A percentile compares a stretch with the other conserved stretches of the same genome.
Evolutionary conservation across 768 basidiomycete species (phyloP).

Genomic region (Boletellus sp.): DNA sequence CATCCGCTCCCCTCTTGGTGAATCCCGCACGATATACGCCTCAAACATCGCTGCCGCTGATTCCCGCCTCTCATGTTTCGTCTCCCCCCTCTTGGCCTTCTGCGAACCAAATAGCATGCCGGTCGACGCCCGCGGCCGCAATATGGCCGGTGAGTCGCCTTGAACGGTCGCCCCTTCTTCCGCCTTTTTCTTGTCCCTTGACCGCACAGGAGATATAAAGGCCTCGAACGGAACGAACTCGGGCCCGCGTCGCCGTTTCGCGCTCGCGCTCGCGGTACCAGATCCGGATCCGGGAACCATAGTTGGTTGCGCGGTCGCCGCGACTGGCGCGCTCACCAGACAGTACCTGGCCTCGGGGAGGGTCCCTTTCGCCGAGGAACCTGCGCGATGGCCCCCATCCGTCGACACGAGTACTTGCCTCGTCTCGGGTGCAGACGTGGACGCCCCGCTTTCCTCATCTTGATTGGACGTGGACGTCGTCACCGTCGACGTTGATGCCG

Average conservation of each 20-base stretch:
- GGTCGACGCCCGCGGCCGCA: background rate
- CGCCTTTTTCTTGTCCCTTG: background rate
- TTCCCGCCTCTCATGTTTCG: constrained; percentile 5
- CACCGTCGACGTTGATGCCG: background rate
- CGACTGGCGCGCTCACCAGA: background rate
- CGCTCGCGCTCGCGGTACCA: background rate
- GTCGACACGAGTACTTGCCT: background rate
- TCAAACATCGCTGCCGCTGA: constrained; percentile 16
- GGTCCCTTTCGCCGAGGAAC: background rate
- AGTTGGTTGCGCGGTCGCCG: background rate
- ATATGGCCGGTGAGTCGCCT: background rate
- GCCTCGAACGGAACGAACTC: constrained; percentile 13
- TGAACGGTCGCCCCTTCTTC: background rate
- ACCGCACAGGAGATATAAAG: constrained; percentile 20
- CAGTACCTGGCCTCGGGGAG: background rate
- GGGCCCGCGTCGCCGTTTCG: background rate
- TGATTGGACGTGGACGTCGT: background rate
- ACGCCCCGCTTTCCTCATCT: background rate
- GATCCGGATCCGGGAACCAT: background rate
- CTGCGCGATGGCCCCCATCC: background rate
- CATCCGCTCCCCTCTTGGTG: background rate
- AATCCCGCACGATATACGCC: constrained; percentile 15
- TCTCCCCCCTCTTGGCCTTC: background rate
- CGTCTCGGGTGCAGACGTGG: background rate
- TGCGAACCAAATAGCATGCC: background rate